These are phyloP conservation scores for Tephrocybe sp. DNA, from an alignment of 768 basidiomycete genomes.

Conservation along the genomic window DNA sequence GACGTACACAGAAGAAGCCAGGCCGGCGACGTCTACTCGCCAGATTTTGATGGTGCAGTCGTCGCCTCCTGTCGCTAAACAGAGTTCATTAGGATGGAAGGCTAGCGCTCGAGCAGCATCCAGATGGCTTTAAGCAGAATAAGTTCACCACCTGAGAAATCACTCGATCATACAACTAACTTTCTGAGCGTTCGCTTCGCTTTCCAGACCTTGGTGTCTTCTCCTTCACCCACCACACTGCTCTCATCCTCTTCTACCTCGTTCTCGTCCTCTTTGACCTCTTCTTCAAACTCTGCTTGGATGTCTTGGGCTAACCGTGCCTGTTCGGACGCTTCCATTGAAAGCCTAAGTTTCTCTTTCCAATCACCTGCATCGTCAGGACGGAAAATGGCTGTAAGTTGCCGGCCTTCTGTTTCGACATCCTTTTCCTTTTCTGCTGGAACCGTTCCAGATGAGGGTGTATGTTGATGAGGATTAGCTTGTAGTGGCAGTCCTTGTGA, in stretches of 20 bases:
- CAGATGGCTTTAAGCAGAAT: slow-evolving; percentile 63
- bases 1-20: slow-evolving; percentile 77
- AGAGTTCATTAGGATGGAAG: slow-evolving; percentile 83
- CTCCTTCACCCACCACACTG: slow-evolving; percentile 62
- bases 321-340: slow-evolving; percentile 61
- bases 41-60: slow-evolving; percentile 96
- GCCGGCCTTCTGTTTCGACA: slow-evolving; percentile 46
- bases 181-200: slow-evolving; percentile 84
- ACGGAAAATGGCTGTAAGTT: slow-evolving; percentile 79
- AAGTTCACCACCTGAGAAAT: slow-evolving; percentile 14
- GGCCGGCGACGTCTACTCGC: slow-evolving; percentile 76
- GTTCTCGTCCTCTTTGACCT: slow-evolving; percentile 48
- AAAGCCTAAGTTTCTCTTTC: slow-evolving; percentile 71
- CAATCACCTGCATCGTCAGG: slow-evolving; percentile 86
- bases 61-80: slow-evolving; percentile 90
- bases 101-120: slow-evolving; percentile 89
- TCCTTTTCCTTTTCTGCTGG: slow-evolving; percentile 45
- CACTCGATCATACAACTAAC: slow-evolving; percentile 47
- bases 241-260: slow-evolving; percentile 73
- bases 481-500: slow-evolving; percentile 21
- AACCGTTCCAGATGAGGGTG: slow-evolving; percentile 25
- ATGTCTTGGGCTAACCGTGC: slow-evolving; percentile 40
- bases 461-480: slow-evolving; percentile 32
- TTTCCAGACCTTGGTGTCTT: slow-evolving; percentile 78
- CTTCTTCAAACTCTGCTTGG: slow-evolving; percentile 25